Evolutionary conservation across 1,139 yeast species (phyloP), one percentile per base, ranked within the genome.

Genomic region (Saccharomyces uvarum): DNA sequence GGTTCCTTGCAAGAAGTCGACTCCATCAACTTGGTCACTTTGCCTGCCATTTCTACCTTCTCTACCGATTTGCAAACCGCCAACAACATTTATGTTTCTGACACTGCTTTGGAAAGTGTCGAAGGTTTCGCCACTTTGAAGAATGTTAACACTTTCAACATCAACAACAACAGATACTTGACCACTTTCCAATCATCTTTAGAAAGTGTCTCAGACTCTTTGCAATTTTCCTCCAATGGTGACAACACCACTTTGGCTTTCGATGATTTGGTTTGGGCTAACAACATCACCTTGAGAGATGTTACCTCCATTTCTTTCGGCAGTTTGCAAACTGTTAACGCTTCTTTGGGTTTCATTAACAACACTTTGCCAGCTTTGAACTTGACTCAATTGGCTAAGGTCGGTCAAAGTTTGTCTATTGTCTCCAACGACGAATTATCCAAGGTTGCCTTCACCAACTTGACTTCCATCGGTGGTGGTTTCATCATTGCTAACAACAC

Each of bases 151-250:
- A 77, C 78, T 58, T 86, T 90, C 78, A 81, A 90, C 77, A 82
- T 93, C 69, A 91, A 91, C 89, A 93, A 93, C 86, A 85, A 85
- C 80, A 79, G 80, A 71, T 78, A 78, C 72, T 82, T 91, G 70
- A 76, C 76, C 66, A 75, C 88, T 60, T 80, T 86, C 67, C 82
- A 87, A 71, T 83, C 91, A 54, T 82, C 83, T 64, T 82, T 93
- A 72, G 75, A 83, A 73, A 75, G 84, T 62, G 95, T 90, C 62
- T 81, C 95, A 61, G 82, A 82, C 71, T 71, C 83, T 62, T 78
- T 93, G 69, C 83, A 85, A 66, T 83, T 93, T 71, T 83, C 97
- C 61, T 87, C 81, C 79, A 93, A 95, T 77, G 87, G 96, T 68
- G 85, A 84, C 59, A 75, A 81, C 59, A 86, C 87, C 59, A 83